Evolutionary conservation across 352 stramenopile species (phyloP).

Genomic region (Phytophthora palmivora): DNA sequence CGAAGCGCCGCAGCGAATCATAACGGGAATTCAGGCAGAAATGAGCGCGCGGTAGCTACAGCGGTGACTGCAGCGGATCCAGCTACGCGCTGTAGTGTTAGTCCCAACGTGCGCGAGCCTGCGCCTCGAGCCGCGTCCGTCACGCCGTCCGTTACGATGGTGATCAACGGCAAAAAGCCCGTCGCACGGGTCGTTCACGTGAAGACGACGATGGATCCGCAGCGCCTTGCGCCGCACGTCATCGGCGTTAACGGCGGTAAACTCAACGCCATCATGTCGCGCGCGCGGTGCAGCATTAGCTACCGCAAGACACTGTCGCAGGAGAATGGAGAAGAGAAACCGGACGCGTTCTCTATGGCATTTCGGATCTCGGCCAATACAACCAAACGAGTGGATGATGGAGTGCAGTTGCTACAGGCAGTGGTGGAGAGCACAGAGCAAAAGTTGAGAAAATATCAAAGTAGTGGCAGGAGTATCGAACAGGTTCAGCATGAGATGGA

Average conservation of each 20-base stretch:
- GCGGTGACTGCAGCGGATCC: neutral
- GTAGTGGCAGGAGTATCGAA: conserved; percentile 3
- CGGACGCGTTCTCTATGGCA: conserved; percentile 40
- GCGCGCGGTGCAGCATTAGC: conserved; percentile 61
- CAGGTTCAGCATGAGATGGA: conserved; percentile 9
- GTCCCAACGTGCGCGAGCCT: neutral
- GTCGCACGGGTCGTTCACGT: conserved; percentile 45
- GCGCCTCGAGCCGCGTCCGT: neutral
- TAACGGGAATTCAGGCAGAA: conserved; percentile 1
- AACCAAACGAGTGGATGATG: conserved; percentile 50
- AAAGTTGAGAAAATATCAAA: conserved; percentile 29
- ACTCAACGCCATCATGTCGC: conserved; percentile 67
- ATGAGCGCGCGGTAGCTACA: conserved; percentile 3
- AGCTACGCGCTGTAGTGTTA: conserved; percentile 3
- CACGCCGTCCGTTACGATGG: conserved; percentile 16
- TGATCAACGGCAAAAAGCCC: conserved; percentile 26
- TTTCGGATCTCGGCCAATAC: conserved; percentile 69
- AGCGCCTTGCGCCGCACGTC: conserved; percentile 53
- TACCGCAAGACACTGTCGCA: conserved; percentile 36
- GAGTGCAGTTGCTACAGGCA: conserved; percentile 38
- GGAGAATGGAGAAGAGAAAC: neutral
- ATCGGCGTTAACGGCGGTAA: conserved; percentile 55
- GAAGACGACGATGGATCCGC: conserved; percentile 49
- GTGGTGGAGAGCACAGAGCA: conserved; percentile 54
- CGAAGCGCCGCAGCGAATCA: conserved; percentile 2